A percentile compares a stretch with the other conserved stretches of the same genome.
phyloP scores from a whole-genome alignment of 208 protist species.

The Angomonas desouzai region DNA sequence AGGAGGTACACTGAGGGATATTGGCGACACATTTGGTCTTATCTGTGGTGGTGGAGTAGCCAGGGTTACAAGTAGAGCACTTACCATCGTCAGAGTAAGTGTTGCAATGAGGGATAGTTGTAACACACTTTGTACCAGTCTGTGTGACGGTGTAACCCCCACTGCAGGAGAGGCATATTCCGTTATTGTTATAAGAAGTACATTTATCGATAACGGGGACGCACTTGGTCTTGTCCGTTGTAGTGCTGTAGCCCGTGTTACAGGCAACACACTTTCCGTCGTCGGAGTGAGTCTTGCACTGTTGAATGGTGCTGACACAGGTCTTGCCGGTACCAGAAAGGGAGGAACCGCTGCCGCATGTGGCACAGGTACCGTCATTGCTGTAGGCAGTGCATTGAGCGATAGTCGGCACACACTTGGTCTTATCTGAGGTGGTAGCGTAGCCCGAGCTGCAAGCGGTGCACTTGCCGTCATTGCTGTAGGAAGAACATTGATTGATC shows the following conservation, averaged over 20 bases:
- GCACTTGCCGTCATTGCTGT: background rate
- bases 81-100: background rate
- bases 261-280: background rate
- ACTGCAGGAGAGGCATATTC: background rate
- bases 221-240: background rate
- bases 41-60: background rate
- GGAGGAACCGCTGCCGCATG: background rate
- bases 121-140: background rate
- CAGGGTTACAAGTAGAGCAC: background rate
- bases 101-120: background rate
- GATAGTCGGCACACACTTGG: background rate
- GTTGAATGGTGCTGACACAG: background rate
- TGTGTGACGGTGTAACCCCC: background rate
- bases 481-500: background rate
- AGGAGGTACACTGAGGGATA: background rate
- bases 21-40: background rate
- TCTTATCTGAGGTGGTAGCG: background rate
- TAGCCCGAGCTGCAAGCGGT: background rate
- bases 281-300: background rate
- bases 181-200: background rate
- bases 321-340: background rate
- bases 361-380: background rate
- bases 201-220: background rate
- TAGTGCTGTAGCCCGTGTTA: background rate
- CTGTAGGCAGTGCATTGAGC: background rate